Base-by-base conservation (phyloP, 306 rosid species). In the Gastrolobium villosum region DNA sequence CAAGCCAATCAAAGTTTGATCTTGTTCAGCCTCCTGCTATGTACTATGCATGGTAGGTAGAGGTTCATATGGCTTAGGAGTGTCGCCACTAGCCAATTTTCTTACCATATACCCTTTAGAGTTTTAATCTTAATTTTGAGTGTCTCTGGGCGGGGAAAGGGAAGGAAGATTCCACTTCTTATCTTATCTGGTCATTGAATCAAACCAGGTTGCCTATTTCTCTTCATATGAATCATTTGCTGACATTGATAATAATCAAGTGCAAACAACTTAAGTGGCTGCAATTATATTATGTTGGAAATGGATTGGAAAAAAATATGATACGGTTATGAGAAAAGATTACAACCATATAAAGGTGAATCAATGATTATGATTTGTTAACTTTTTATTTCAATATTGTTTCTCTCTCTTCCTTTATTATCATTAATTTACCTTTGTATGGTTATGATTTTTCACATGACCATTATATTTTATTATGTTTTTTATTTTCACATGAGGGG, bases 11-110 rank as follows among this genome's bases (percentile, higher is more conserved):
- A 30, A 56, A 35, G 13, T 56, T 5, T 50, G 37, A 62, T 75
- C 48, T 50, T 56, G 61, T 56, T 78, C 45, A 49, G 34, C 63
- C 61, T 59, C 34, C 52, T 44, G 69, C 11, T 56, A 41, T 39
- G 39, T 26, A n/a, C 9, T 52, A 39, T 40, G 55, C 43, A n/a
- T 41, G 44, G 34, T 66, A 5, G 32, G 36, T 76, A 28, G 41
- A 34, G 50, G 1, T 10, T 26, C 41, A 35, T 28, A 28, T 48
- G 79, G 39, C 36, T 44, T 9, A 10, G 50, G 30, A 48, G 30
- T 48, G 62, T 10, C 36, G 36, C 36, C 37, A 9, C 26, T 9
- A 14, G 48, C 48, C 35, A 45, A 45, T 34, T 34, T 54, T 72
- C 63, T 70, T 35, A 2, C 28, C 45, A 5, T 28, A 55, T 5